phyloP scores from a whole-genome alignment of 805 yeast genomes.

The Schwanniomyces occidentalis region DNA sequence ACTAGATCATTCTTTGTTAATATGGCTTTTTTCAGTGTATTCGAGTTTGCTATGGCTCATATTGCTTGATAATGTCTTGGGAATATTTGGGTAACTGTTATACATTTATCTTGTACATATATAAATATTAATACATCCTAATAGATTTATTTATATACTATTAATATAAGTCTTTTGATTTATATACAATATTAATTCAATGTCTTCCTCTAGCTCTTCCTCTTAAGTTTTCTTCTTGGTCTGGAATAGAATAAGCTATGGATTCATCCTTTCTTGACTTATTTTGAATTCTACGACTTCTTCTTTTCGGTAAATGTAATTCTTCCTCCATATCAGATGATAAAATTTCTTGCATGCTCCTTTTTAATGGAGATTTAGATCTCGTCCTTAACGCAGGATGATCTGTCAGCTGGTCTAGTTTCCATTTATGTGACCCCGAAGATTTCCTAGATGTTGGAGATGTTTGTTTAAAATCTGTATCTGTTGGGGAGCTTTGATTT shows the following conservation, averaged over 20 bases:
- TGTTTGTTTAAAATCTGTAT: constrained; percentile 1
- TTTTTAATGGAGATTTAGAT: constrained; percentile 36
- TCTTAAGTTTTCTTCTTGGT: constrained; percentile 10
- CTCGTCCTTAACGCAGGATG: constrained; percentile 33
- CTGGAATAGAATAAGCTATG: background rate
- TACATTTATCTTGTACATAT: background rate
- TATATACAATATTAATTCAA: constrained; percentile 3
- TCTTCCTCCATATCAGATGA: constrained; percentile 12
- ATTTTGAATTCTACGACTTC: constrained; percentile 5
- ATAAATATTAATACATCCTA: background rate
- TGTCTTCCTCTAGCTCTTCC: constrained; percentile 16
- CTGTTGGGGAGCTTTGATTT: constrained; percentile 2
- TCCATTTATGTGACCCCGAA: constrained; percentile 1
- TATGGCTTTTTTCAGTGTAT: constrained; percentile 71
- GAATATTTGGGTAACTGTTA: background rate
- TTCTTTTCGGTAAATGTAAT: constrained; percentile 6
- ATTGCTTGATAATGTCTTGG: constrained; percentile 20
- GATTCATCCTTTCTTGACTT: constrained; percentile 3
- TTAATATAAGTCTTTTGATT: background rate
- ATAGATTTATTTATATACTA: background rate
- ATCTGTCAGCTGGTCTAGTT: constrained; percentile 11
- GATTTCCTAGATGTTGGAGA: constrained; percentile 4
- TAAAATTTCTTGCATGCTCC: constrained; percentile 20
- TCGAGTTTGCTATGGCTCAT: constrained; percentile 65
- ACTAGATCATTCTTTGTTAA: constrained; percentile 72